Percentiles rank a stretch among this genome's conserved stretches.
phyloP scores from a whole-genome alignment of 257 asterid species.

The Solanum paucissectum region DNA sequence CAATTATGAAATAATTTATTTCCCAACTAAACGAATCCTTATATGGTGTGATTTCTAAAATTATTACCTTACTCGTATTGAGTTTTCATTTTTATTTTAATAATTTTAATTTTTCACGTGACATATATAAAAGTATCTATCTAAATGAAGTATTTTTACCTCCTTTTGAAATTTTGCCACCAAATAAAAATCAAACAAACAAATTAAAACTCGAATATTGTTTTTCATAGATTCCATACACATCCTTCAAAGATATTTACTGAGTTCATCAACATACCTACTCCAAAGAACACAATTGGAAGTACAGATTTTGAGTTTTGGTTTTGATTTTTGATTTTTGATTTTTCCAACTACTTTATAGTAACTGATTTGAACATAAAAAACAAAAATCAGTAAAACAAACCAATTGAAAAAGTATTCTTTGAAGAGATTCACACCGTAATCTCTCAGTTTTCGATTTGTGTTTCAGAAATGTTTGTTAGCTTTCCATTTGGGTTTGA shows the following conservation, averaged over 20 bases:
- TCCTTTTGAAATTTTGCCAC: too few species aligned
- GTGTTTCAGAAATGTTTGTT: neutral
- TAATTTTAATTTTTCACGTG: too few species aligned
- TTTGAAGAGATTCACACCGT: neutral
- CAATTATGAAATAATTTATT: too few species aligned
- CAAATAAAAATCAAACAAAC: too few species aligned
- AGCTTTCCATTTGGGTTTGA: neutral
- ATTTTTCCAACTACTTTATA: neutral
- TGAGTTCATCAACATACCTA: neutral
- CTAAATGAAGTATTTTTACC: too few species aligned
- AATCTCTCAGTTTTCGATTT: neutral
- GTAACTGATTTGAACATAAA: neutral
- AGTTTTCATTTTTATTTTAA: too few species aligned
- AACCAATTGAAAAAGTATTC: neutral
- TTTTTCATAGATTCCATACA: neutral
- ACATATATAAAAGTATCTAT: rapidly evolving
- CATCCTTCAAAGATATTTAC: neutral
- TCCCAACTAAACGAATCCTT: neutral
- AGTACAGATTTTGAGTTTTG: neutral
- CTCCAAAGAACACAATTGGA: neutral
- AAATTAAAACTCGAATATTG: too few species aligned
- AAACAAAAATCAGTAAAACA: neutral
- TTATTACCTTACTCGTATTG: neutral
- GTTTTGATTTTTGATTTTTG: too few species aligned
- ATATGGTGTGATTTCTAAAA: neutral